phyloP scores from a whole-genome alignment of 2,329 filamentous ascomycete genomes.

The Cladorrhinum sp. region DNA sequence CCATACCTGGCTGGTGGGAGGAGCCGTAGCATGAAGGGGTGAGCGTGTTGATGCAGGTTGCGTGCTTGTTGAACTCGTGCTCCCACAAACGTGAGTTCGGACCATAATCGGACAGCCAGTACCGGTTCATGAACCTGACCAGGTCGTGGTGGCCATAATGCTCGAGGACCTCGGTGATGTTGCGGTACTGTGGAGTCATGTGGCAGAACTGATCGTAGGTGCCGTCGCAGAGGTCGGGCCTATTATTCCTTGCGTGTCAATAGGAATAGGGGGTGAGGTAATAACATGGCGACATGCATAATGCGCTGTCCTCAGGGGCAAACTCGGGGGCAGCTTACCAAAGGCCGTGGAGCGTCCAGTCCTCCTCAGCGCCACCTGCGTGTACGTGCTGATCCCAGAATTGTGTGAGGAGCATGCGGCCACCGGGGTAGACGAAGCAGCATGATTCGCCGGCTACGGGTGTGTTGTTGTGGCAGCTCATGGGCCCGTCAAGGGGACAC shows the following conservation, averaged over 20 bases:
- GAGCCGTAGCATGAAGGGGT: conserved; percentile 58
- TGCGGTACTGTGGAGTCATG: conserved; percentile 41
- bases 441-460: conserved; percentile 36
- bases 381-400: conserved; percentile 44
- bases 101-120: conserved; percentile 41
- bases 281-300: neutral
- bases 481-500: conserved; percentile 41
- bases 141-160: conserved; percentile 40
- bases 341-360: conserved; percentile 45
- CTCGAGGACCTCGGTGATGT: conserved; percentile 41
- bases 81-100: conserved; percentile 55
- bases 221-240: conserved; percentile 45
- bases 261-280: neutral
- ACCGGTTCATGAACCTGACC: conserved; percentile 40
- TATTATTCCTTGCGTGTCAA: conserved; percentile 18
- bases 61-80: conserved; percentile 71
- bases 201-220: conserved; percentile 43
- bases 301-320: neutral
- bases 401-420: conserved; percentile 41
- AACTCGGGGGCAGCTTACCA: conserved; percentile 33
- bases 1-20: conserved; percentile 37
- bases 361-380: conserved; percentile 39
- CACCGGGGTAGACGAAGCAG: conserved; percentile 43
- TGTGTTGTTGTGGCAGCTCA: conserved; percentile 41
- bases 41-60: conserved; percentile 69